Conservation (phyloP, 768 basidiomycete genomes). For the Termitomyces sp. region DNA sequence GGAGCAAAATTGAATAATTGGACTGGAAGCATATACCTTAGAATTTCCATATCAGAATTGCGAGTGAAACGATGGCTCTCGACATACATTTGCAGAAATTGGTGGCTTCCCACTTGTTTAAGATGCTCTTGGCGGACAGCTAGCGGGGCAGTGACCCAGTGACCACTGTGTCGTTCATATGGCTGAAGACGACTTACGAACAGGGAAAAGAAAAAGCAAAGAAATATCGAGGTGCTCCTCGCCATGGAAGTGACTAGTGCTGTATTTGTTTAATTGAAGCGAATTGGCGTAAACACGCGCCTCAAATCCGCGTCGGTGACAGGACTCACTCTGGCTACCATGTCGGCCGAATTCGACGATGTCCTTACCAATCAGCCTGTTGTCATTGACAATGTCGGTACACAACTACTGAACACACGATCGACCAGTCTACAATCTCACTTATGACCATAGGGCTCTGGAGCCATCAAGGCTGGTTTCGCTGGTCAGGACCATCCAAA, state of each 20-base stretch:
- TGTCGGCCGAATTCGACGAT: conserved; percentile 88
- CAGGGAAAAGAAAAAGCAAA: conserved; percentile 14
- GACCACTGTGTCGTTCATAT: not conserved
- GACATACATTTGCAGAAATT: conserved; percentile 83
- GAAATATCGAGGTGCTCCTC: not conserved
- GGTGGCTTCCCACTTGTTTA: conserved; percentile 84
- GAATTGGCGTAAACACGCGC: conserved; percentile 2
- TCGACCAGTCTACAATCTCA: conserved; percentile 19
- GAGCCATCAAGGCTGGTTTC: conserved; percentile 98
- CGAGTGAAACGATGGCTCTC: not conserved
- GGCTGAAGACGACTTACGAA: conserved; percentile 15
- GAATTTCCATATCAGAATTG: not conserved
- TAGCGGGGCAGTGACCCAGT: conserved; percentile 3
- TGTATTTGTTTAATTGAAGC: not conserved
- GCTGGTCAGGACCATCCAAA: conserved; percentile 99
- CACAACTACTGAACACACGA: conserved; percentile 7
- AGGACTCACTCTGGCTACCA: conserved; percentile 22
- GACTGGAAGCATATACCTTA: conserved; percentile 87
- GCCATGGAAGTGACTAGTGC: conserved; percentile 10
- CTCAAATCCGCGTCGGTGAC: conserved; percentile 8
- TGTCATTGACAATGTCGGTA: conserved; percentile 93
- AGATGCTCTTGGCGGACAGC: conserved; percentile 31
- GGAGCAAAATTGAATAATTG: conserved; percentile 80
- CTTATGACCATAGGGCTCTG: conserved; percentile 68
- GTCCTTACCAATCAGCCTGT: conserved; percentile 98